A percentile compares a stretch with the other conserved stretches of the same genome.
These are phyloP conservation scores for Platanus orientalis DNA, from an alignment of 164 flowering plant genomes.

Conservation along the genomic window DNA sequence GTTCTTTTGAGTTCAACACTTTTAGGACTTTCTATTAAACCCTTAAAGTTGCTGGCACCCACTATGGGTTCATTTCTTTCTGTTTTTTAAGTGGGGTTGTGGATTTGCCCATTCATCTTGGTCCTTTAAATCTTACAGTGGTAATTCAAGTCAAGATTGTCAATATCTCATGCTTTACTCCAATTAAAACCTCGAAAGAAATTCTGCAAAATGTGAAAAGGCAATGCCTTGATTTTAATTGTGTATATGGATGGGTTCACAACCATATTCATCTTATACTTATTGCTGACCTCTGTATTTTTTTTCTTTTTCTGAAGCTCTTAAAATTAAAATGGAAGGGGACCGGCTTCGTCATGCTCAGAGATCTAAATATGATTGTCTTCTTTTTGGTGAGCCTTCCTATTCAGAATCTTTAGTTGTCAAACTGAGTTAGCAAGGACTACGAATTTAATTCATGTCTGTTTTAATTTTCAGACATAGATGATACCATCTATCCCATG, in stretches of 20 bases:
- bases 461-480: slow-evolving; percentile 47
- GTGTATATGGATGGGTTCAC: not conserved
- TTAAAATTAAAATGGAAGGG: slow-evolving; percentile 37
- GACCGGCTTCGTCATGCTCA: slow-evolving; percentile 22
- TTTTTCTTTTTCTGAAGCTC: slow-evolving; percentile 4
- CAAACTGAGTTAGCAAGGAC: not conserved
- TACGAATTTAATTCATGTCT: not conserved
- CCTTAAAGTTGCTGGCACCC: not conserved
- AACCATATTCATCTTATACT: not conserved
- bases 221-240: not conserved
- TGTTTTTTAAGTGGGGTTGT: too few relatives aligned
- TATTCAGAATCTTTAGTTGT: not conserved
- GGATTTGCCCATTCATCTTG: not conserved
- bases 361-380: slow-evolving; percentile 54
- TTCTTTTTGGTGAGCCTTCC: slow-evolving; percentile 56
- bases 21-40: not conserved
- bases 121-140: not conserved
- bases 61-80: not conserved
- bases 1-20: not conserved
- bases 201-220: not conserved
- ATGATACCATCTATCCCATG: slow-evolving; percentile 76
- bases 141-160: not conserved
- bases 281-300: not conserved
- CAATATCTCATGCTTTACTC: too few relatives aligned
- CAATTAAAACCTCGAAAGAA: not conserved